Percentiles rank a stretch among this genome's conserved stretches.
These are phyloP conservation scores for Cladorrhinum sp. DNA, from an alignment of 2,329 filamentous ascomycete species.

Conservation along the genomic window DNA sequence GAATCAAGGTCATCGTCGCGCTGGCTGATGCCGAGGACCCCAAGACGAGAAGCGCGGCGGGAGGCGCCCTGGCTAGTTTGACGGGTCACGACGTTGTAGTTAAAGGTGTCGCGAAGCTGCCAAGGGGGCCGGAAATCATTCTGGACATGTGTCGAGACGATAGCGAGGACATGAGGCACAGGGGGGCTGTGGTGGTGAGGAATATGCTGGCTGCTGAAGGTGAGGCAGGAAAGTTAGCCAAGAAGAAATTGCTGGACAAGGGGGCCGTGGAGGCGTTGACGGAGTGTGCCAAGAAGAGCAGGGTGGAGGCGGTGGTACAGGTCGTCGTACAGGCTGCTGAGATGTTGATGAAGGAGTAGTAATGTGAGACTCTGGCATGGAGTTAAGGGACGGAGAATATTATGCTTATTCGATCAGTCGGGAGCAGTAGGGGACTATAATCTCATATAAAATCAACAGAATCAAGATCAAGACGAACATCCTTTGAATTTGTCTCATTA, in stretches of 20 bases:
- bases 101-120: slow-evolving; percentile 64
- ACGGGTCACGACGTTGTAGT: slow-evolving; percentile 76
- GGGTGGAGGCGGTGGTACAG: slow-evolving; percentile 67
- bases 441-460: too few species aligned
- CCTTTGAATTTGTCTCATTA: background rate
- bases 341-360: slow-evolving; percentile 45
- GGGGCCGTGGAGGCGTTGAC: slow-evolving; percentile 68
- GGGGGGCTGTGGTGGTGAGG: slow-evolving; percentile 71
- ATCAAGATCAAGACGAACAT: background rate
- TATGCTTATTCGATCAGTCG: too few species aligned
- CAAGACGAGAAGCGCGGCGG: slow-evolving; percentile 76
- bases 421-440: too few species aligned
- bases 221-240: slow-evolving; percentile 59
- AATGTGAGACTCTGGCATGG: too few species aligned
- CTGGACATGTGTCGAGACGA: slow-evolving; percentile 76
- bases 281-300: slow-evolving; percentile 65
- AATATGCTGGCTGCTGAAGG: slow-evolving; percentile 70
- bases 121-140: slow-evolving; percentile 73
- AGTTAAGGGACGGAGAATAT: too few species aligned
- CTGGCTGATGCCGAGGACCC: slow-evolving; percentile 82
- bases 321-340: slow-evolving; percentile 72
- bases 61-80: slow-evolving; percentile 82
- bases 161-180: slow-evolving; percentile 62
- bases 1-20: slow-evolving; percentile 81
- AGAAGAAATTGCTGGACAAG: slow-evolving; percentile 58